phyloP scores from a whole-genome alignment of 192 early-diverging fungal genomes.

The Backusella liffmaniae region DNA sequence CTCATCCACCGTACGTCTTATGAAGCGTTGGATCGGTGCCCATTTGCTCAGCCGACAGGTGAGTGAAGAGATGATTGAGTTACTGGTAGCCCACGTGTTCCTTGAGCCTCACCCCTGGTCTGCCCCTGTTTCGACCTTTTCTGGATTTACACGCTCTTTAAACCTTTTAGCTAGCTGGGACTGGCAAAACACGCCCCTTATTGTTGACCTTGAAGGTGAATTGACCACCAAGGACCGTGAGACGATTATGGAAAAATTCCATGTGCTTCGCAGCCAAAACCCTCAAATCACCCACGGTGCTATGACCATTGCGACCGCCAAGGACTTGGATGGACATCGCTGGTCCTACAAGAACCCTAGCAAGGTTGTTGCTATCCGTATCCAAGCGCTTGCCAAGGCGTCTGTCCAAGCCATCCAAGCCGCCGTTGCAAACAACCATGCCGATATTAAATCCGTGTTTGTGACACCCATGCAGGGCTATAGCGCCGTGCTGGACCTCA shows the following conservation, averaged over 20 bases:
- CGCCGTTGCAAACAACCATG: constrained; percentile 25
- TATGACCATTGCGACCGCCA: constrained; percentile 68
- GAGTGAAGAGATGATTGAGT: constrained; percentile 76
- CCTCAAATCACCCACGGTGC: constrained; percentile 41
- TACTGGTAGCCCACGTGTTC: constrained; percentile 72
- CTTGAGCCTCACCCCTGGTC: constrained; percentile 57
- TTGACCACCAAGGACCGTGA: constrained; percentile 47
- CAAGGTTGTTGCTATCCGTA: constrained; percentile 56
- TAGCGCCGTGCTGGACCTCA: constrained; percentile 70
- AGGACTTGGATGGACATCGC: constrained; percentile 55
- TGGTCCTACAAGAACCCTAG: constrained; percentile 61
- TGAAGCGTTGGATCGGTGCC: constrained; percentile 87
- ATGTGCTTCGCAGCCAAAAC: constrained; percentile 45
- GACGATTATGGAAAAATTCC: constrained; percentile 54
- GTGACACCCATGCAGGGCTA: constrained; percentile 79
- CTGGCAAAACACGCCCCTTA: constrained; percentile 74
- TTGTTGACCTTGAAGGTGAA: constrained; percentile 76
- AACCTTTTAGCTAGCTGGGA: constrained; percentile 70
- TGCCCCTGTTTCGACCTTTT: constrained; percentile 61
- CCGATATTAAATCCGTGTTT: constrained; percentile 63
- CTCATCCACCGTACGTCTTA: constrained; percentile 77
- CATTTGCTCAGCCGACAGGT: constrained; percentile 78
- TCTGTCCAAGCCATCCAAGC: constrained; percentile 55
- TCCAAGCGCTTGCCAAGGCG: constrained; percentile 66
- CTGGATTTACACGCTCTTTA: constrained; percentile 78